phyloP scores from a whole-genome alignment of 768 basidiomycete species.

The Termitomyces sp. region DNA sequence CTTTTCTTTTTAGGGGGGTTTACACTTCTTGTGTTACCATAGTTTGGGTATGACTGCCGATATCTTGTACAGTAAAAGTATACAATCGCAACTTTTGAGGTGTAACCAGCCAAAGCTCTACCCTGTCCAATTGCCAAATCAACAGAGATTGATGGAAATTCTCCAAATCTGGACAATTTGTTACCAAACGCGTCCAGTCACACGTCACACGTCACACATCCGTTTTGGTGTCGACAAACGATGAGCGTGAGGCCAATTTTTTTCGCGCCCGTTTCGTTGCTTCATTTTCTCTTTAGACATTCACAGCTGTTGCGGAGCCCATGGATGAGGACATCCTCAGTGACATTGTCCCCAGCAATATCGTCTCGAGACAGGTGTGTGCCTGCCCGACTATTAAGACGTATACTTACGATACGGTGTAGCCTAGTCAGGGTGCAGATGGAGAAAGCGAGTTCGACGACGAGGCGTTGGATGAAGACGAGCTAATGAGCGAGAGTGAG shows the following conservation, averaged over 20 bases:
- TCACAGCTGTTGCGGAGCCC: constrained; percentile 28
- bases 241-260: constrained; percentile 18
- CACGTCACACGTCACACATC: constrained; percentile 11
- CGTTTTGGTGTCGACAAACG: constrained; percentile 8
- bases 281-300: constrained; percentile 21
- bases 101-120: too few relatives aligned
- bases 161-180: neutral
- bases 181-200: constrained; percentile 14
- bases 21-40: too few relatives aligned
- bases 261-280: neutral
- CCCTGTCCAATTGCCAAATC: too few relatives aligned
- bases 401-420: neutral
- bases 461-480: constrained; percentile 53
- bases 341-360: constrained; percentile 87
- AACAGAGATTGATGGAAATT: neutral
- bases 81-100: too few relatives aligned
- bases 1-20: neutral
- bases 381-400: neutral
- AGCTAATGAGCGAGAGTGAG: constrained; percentile 51
- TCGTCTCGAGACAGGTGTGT: constrained; percentile 80
- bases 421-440: constrained; percentile 64
- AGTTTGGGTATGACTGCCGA: too few relatives aligned
- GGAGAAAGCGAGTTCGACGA: constrained; percentile 73
- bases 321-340: constrained; percentile 80
- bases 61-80: too few relatives aligned